Percentiles rank a stretch among this genome's conserved stretches.
Conservation (phyloP, 129 eudicot genomes). For the Deinandra increscens region DNA sequence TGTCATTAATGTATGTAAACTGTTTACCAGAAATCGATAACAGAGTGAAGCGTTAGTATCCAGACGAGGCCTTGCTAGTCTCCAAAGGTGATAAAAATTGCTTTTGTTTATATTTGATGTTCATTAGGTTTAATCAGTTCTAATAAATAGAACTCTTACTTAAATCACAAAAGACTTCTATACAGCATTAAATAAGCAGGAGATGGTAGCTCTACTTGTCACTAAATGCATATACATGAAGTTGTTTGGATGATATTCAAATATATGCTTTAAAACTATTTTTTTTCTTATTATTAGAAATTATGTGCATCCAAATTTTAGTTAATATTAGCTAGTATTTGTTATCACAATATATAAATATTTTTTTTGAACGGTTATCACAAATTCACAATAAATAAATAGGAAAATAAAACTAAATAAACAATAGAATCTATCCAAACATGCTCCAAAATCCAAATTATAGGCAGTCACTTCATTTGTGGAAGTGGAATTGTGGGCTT, state of each 20-base stretch:
- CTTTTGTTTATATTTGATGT: constrained; percentile 6
- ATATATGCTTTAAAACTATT: constrained; percentile 1
- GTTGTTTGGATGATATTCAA: constrained; percentile 13
- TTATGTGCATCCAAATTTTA: background rate
- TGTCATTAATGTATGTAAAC: background rate
- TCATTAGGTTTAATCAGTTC: constrained; percentile 10
- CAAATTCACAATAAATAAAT: too few relatives aligned
- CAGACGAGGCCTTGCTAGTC: constrained; percentile 13
- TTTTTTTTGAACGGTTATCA: too few relatives aligned
- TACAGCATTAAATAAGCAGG: background rate
- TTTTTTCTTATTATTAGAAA: background rate
- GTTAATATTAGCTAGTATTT: background rate
- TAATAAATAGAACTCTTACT: constrained; percentile 12
- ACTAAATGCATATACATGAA: background rate
- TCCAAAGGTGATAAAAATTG: constrained; percentile 17
- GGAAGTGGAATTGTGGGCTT: too few relatives aligned
- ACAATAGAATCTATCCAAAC: background rate
- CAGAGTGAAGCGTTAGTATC: constrained; percentile 17
- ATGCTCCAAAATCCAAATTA: background rate
- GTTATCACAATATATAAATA: background rate
- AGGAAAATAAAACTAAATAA: background rate
- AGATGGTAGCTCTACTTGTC: constrained; percentile 9
- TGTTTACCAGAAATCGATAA: constrained; percentile 27
- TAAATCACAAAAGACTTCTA: background rate
- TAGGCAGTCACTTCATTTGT: background rate